Evolutionary conservation across 2,329 filamentous ascomycete species (phyloP).

Genomic region (Fusarium siculi): DNA sequence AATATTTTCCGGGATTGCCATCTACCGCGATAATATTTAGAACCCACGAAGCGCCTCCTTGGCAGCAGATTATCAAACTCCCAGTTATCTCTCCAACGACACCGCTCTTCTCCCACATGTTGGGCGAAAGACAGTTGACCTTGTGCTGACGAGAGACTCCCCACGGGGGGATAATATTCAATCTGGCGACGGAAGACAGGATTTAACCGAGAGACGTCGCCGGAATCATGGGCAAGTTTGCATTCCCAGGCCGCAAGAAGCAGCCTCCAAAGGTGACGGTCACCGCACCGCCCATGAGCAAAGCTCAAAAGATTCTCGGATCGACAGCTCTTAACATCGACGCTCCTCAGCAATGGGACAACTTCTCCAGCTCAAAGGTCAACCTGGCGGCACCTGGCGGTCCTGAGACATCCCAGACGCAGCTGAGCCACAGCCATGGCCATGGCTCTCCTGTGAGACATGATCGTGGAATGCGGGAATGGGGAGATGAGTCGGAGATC

Average conservation of each 20-base stretch:
- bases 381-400: constrained; percentile 27
- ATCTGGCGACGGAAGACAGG: constrained; percentile 22
- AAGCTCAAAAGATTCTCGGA: constrained; percentile 45
- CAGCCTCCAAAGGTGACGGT: constrained; percentile 43
- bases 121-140: constrained; percentile 27
- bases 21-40: neutral
- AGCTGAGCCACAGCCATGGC: constrained; percentile 5
- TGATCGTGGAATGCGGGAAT: constrained; percentile 34
- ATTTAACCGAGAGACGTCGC: constrained; percentile 3
- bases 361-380: constrained; percentile 38
- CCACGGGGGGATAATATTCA: constrained; percentile 27
- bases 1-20: neutral
- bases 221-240: constrained; percentile 44
- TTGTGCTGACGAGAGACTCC: constrained; percentile 37
- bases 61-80: neutral
- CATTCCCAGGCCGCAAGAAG: constrained; percentile 45
- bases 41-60: neutral
- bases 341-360: constrained; percentile 30
- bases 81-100: constrained; percentile 3
- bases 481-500: constrained; percentile 44
- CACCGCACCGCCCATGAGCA: constrained; percentile 42
- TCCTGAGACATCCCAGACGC: constrained; percentile 20
- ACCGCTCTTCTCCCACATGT: constrained; percentile 38
- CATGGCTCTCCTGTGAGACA: constrained; percentile 20
- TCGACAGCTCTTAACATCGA: constrained; percentile 42